Evolutionary conservation across 495 filamentous ascomycete genomes (phyloP).

Genomic region (Podospora australis): DNA sequence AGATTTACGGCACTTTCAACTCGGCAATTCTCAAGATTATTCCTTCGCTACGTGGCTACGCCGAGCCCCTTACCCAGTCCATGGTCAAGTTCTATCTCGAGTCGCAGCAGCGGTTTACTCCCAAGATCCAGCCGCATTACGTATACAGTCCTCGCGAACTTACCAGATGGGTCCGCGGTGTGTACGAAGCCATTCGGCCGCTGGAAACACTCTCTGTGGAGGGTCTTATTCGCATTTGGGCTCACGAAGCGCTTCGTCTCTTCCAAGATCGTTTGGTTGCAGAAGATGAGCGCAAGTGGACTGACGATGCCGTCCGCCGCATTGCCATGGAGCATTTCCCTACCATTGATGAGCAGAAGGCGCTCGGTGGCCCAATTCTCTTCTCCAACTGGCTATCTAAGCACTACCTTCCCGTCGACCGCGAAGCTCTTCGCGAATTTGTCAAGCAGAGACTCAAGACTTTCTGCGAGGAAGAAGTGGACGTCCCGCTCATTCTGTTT

Average conservation of each 20-base stretch:
- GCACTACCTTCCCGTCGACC: slow-evolving; percentile 93
- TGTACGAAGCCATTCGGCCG: slow-evolving; percentile 94
- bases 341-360: slow-evolving; percentile 77
- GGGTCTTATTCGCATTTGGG: slow-evolving; percentile 94
- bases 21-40: slow-evolving; percentile 93
- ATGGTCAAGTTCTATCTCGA: slow-evolving; percentile 97
- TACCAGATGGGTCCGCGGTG: slow-evolving; percentile 91
- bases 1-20: slow-evolving; percentile 99
- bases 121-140: slow-evolving; percentile 95
- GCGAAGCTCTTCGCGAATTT: slow-evolving; percentile 89
- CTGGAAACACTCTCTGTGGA: slow-evolving; percentile 82
- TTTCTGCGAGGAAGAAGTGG: slow-evolving; percentile 98
- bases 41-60: slow-evolving; percentile 87
- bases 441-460: slow-evolving; percentile 95
- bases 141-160: slow-evolving; percentile 98
- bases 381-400: slow-evolving; percentile 99
- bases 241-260: slow-evolving; percentile 88
- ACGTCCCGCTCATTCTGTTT: slow-evolving; percentile 94
- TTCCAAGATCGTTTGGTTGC: slow-evolving; percentile 94
- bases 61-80: slow-evolving; percentile 88
- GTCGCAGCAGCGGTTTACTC: slow-evolving; percentile 87
- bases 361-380: slow-evolving; percentile 87
- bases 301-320: slow-evolving; percentile 70
- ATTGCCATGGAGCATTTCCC: slow-evolving; percentile 92
- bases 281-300: slow-evolving; percentile 95